These are phyloP conservation scores for Cryptococcus sp. DNA, from an alignment of 1,284 basidiomycete species.

Conservation along the genomic window DNA sequence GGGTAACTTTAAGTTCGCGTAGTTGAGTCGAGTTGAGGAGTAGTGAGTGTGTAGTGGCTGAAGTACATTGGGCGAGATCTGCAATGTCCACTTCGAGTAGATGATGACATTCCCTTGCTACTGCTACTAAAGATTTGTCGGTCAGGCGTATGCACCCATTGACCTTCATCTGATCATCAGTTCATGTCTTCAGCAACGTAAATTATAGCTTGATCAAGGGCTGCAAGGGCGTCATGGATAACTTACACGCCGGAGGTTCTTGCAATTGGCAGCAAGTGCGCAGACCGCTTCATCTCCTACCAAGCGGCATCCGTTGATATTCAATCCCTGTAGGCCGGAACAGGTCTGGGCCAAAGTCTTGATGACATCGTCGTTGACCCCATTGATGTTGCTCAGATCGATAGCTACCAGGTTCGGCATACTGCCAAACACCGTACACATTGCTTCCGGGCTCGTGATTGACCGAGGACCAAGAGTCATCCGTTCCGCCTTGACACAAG, in stretches of 20 bases:
- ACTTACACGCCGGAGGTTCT: slow-evolving; percentile 62
- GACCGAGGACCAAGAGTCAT: slow-evolving; percentile 84
- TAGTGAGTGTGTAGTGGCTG: slow-evolving; percentile 73
- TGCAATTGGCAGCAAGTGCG: slow-evolving; percentile 70
- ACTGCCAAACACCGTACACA: slow-evolving; percentile 64
- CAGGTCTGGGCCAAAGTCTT: slow-evolving; percentile 66
- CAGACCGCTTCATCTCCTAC: slow-evolving; percentile 75
- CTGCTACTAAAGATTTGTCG: slow-evolving; percentile 68
- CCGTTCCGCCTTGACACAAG: slow-evolving; percentile 81
- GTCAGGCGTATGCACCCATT: slow-evolving; percentile 72
- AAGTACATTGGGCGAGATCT: slow-evolving; percentile 72
- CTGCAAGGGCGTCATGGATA: too few species aligned
- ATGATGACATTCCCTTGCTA: slow-evolving; percentile 78
- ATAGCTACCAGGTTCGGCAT: slow-evolving; percentile 79
- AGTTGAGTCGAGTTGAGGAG: slow-evolving; percentile 77
- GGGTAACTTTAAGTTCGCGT: slow-evolving; percentile 84
- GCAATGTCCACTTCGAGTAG: slow-evolving; percentile 93
- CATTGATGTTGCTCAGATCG: slow-evolving; percentile 73
- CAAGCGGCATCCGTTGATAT: slow-evolving; percentile 76
- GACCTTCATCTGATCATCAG: slow-evolving; percentile 67
- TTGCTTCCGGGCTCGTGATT: slow-evolving; percentile 63
- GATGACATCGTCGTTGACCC: slow-evolving; percentile 68
- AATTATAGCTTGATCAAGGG: too few species aligned
- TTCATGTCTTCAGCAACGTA: not conserved
- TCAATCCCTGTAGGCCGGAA: slow-evolving; percentile 83